Evolutionary conservation across 2,329 filamentous ascomycete species (phyloP).

Genomic region (Torrubiella hemipterigena): DNA sequence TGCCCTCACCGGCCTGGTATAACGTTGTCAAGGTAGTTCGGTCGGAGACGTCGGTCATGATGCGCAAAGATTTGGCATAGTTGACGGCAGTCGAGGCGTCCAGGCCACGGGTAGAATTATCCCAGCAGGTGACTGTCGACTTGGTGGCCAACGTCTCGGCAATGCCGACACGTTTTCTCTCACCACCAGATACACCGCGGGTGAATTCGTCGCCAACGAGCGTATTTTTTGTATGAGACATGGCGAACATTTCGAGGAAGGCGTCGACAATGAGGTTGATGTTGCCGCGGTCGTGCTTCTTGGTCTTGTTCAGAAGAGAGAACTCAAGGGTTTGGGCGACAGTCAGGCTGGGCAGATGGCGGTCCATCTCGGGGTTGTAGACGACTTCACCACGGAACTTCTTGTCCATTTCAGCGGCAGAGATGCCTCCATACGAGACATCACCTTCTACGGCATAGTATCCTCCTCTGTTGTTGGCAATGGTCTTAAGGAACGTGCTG

Average conservation of each 20-base stretch:
- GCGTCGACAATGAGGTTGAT: conserved; percentile 60
- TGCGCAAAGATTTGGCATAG: conserved; percentile 56
- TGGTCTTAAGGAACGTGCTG: conserved; percentile 64
- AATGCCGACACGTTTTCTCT: conserved; percentile 70
- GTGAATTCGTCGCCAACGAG: conserved; percentile 62
- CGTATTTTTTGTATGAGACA: conserved; percentile 63
- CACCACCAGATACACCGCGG: conserved; percentile 67
- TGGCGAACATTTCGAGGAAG: conserved; percentile 67
- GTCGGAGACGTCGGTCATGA: conserved; percentile 67
- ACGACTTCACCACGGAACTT: conserved; percentile 51
- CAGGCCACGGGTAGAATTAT: conserved; percentile 70
- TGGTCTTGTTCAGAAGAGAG: conserved; percentile 63
- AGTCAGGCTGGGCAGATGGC: conserved; percentile 61
- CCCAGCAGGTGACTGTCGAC: conserved; percentile 64
- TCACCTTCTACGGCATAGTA: conserved; percentile 58
- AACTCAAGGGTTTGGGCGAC: conserved; percentile 72
- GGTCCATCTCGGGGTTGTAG: conserved; percentile 59
- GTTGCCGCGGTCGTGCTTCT: conserved; percentile 48
- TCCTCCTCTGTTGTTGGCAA: conserved; percentile 55
- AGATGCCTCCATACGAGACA: conserved; percentile 46
- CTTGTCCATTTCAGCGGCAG: conserved; percentile 31
- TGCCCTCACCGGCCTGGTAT: conserved; percentile 31
- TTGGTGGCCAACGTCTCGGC: conserved; percentile 66
- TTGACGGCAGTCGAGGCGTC: conserved; percentile 71
- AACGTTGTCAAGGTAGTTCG: conserved; percentile 34